Percentiles rank a stretch among this genome's conserved stretches.
These are phyloP conservation scores for Solanum habrochaites DNA, from an alignment of 257 asterid genomes.

Conservation along the genomic window DNA sequence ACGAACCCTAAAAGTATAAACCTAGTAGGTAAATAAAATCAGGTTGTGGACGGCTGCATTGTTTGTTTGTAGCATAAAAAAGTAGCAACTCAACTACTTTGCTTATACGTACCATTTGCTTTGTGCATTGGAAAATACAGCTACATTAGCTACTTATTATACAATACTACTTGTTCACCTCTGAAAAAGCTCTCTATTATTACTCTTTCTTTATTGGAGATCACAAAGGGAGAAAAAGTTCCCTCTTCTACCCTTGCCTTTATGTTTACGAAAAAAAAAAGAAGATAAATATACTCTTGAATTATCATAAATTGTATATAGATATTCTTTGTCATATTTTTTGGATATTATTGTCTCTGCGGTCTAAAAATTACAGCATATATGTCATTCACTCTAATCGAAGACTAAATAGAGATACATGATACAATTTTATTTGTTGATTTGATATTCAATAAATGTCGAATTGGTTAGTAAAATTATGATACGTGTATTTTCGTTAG, in stretches of 20 bases:
- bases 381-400: no score
- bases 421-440: no score
- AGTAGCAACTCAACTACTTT: not conserved
- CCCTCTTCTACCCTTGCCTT: not conserved
- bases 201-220: not conserved
- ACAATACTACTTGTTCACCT: not conserved
- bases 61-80: not conserved
- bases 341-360: rapidly evolving
- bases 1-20: not conserved
- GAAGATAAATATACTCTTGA: no score
- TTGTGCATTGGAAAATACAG: not conserved
- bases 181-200: not conserved
- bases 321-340: no score
- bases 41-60: not conserved
- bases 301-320: no score
- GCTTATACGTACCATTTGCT: not conserved
- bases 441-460: no score
- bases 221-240: not conserved
- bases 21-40: not conserved
- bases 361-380: no score
- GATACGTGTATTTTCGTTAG: no score
- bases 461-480: no score
- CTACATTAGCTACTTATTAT: not conserved
- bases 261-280: no score
- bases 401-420: no score